Percentiles rank a stretch among this genome's conserved stretches.
These are phyloP conservation scores for Violaceomyces palustris DNA, from an alignment of 1,284 basidiomycete genomes.

Conservation along the genomic window DNA sequence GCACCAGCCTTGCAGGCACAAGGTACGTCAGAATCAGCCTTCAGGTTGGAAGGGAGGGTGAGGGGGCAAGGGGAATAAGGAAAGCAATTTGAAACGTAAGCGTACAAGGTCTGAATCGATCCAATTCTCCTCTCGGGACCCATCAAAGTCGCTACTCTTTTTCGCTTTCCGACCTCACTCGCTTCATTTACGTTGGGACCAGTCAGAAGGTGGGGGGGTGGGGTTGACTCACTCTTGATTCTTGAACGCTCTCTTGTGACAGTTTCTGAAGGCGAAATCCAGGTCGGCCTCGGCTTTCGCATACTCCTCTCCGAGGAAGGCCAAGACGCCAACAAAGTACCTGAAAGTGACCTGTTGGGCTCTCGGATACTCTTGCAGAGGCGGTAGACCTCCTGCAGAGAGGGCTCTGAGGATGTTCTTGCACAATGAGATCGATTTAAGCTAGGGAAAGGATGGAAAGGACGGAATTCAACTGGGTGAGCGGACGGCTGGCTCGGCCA, in stretches of 20 bases:
- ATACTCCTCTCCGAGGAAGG: slow-evolving; percentile 87
- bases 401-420: slow-evolving; percentile 88
- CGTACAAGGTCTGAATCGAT: too few species aligned
- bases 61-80: too few species aligned
- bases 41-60: too few species aligned
- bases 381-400: slow-evolving; percentile 78
- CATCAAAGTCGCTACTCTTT: too few species aligned
- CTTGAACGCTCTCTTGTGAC: slow-evolving; percentile 63
- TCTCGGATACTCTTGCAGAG: slow-evolving; percentile 68
- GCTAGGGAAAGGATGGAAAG: slow-evolving; percentile 56
- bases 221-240: slow-evolving; percentile 69
- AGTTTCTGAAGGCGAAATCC: slow-evolving; percentile 73
- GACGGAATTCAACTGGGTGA: slow-evolving; percentile 1
- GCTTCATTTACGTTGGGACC: too few species aligned
- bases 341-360: slow-evolving; percentile 73
- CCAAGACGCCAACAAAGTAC: slow-evolving; percentile 90
- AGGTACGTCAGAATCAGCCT: slow-evolving; percentile 84
- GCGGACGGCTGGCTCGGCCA: neutral
- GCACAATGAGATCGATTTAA: slow-evolving; percentile 82
- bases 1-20: slow-evolving; percentile 78
- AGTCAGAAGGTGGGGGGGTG: slow-evolving; percentile 1
- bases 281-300: slow-evolving; percentile 70
- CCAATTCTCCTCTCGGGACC: too few species aligned
- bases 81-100: too few species aligned
- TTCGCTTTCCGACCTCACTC: slow-evolving; percentile 46